These are phyloP conservation scores for Citeromyces matritensis DNA, from an alignment of 805 yeast species.

Conservation along the genomic window DNA sequence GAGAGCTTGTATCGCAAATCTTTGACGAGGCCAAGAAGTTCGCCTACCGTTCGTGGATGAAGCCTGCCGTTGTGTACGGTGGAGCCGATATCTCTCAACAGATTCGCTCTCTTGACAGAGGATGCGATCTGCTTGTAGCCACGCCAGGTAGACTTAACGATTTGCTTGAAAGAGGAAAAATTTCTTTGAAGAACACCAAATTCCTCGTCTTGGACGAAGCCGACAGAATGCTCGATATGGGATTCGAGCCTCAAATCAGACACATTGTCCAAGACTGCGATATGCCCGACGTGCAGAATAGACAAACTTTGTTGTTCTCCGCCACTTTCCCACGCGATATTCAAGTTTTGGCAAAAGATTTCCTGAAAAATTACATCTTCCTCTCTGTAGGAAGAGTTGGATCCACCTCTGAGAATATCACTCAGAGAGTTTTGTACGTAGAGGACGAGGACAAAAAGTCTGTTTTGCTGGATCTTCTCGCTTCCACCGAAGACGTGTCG, in stretches of 20 bases:
- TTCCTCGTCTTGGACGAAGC: constrained; percentile 97
- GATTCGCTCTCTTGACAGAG: constrained; percentile 76
- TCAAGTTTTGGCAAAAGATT: constrained; percentile 93
- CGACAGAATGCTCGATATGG: constrained; percentile 99
- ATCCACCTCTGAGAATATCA: constrained; percentile 95
- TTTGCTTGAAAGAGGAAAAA: constrained; percentile 86
- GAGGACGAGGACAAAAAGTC: constrained; percentile 90
- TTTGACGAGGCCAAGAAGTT: constrained; percentile 92
- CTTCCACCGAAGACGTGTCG: constrained; percentile 46
- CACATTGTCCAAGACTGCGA: constrained; percentile 95
- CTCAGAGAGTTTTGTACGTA: constrained; percentile 84
- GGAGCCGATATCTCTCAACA: constrained; percentile 92
- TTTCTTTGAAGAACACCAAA: constrained; percentile 79
- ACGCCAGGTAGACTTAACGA: constrained; percentile 99
- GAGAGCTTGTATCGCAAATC: constrained; percentile 97
- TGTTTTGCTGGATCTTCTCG: constrained; percentile 73
- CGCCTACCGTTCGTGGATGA: constrained; percentile 96
- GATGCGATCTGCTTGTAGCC: constrained; percentile 93
- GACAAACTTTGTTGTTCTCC: constrained; percentile 97
- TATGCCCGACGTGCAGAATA: constrained; percentile 81
- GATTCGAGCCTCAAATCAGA: constrained; percentile 99
- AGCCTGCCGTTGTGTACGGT: constrained; percentile 93
- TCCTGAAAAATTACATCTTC: constrained; percentile 90
- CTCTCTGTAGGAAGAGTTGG: constrained; percentile 98
- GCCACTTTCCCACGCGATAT: constrained; percentile 99